A percentile compares a stretch with the other conserved stretches of the same genome.
Evolutionary conservation across 2,329 filamentous ascomycete species (phyloP).

Genomic region (Juglanconis oblonga): DNA sequence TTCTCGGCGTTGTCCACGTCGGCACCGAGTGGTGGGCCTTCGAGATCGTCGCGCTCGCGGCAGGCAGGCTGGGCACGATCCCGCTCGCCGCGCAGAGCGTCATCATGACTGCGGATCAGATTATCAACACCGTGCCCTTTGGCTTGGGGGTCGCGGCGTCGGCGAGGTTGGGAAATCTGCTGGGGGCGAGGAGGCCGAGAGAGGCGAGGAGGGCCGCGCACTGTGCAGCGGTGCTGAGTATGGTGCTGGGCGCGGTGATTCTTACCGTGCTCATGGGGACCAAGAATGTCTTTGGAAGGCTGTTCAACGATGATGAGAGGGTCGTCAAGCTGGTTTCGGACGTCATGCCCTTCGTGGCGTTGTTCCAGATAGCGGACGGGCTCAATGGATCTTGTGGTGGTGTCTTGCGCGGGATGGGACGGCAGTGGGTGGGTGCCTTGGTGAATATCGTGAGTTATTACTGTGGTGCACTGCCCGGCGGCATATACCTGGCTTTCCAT

Average conservation of each 20-base stretch:
- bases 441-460: conserved; percentile 87
- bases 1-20: conserved; percentile 76
- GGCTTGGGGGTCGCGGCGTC: conserved; percentile 81
- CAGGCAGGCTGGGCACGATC: conserved; percentile 75
- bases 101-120: conserved; percentile 86
- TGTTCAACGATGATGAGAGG: conserved; percentile 75
- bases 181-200: conserved; percentile 64
- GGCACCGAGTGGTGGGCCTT: conserved; percentile 96
- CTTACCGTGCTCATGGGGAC: conserved; percentile 67
- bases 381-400: conserved; percentile 84
- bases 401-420: conserved; percentile 76
- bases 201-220: conserved; percentile 73
- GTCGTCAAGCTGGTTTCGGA: conserved; percentile 71
- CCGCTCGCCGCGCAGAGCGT: conserved; percentile 80
- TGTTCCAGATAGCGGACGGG: conserved; percentile 89
- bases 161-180: conserved; percentile 73
- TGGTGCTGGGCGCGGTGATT: conserved; percentile 65
- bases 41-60: conserved; percentile 81
- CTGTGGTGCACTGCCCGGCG: conserved; percentile 73
- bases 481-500: conserved; percentile 81
- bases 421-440: conserved; percentile 78
- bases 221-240: conserved; percentile 69
- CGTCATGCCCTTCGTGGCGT: conserved; percentile 80
- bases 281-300: conserved; percentile 68
- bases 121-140: conserved; percentile 83